These are phyloP conservation scores for Fusarium bulbicola DNA, from an alignment of 2,329 filamentous ascomycete species.

Conservation along the genomic window DNA sequence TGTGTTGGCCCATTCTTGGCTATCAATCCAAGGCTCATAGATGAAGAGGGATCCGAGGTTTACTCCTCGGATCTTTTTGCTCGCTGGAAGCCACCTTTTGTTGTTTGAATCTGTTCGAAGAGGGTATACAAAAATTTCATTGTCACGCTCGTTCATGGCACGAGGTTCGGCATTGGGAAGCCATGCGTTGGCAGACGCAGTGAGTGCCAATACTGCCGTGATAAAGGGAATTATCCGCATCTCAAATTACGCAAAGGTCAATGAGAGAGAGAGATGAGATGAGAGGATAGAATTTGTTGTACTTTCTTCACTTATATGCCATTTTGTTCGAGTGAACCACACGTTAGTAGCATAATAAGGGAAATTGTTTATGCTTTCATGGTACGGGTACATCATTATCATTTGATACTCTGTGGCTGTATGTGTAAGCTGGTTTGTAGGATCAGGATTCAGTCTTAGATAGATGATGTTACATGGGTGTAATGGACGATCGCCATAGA, in stretches of 20 bases:
- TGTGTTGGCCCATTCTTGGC: slow-evolving; percentile 55
- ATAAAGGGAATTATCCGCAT: slow-evolving; percentile 23
- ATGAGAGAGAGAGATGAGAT: neutral
- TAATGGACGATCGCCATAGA: neutral
- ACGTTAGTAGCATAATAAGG: neutral
- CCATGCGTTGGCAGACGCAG: slow-evolving; percentile 32
- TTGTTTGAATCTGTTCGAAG: neutral
- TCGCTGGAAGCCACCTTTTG: slow-evolving; percentile 27
- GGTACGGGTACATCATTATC: neutral
- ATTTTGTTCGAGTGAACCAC: neutral
- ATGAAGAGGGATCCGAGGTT: slow-evolving; percentile 63
- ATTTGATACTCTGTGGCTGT: neutral
- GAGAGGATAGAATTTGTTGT: neutral
- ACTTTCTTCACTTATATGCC: neutral
- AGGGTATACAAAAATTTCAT: slow-evolving; percentile 10
- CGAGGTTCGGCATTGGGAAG: slow-evolving; percentile 8
- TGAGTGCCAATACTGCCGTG: slow-evolving; percentile 20
- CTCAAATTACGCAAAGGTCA: neutral
- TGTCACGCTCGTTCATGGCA: neutral
- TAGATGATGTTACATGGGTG: slow-evolving; percentile 1
- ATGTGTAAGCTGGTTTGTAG: neutral
- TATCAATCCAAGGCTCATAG: slow-evolving; percentile 63
- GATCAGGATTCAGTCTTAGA: neutral
- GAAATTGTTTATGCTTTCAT: neutral
- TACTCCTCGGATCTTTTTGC: slow-evolving; percentile 61